Percentiles rank a stretch among this genome's conserved stretches.
These are phyloP conservation scores for Diplogelasinospora grovesii DNA, from an alignment of 495 filamentous ascomycete genomes.

Conservation along the genomic window DNA sequence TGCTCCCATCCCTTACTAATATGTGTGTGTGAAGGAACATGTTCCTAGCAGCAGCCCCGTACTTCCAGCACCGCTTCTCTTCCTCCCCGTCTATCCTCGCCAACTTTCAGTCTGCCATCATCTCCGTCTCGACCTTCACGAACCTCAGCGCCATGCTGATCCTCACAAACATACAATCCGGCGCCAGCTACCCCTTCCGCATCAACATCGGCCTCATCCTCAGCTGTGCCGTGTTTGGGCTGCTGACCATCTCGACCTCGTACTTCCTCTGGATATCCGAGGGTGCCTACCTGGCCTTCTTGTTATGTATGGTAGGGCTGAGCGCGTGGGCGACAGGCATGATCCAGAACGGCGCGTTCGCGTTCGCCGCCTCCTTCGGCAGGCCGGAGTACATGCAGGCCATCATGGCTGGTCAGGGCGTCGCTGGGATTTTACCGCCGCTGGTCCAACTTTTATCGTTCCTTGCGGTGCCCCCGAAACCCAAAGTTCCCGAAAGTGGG, in stretches of 20 bases:
- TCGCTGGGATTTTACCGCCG: conserved; percentile 86
- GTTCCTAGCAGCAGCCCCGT: conserved; percentile 92
- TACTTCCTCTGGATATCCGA: conserved; percentile 54
- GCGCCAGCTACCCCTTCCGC: conserved; percentile 76
- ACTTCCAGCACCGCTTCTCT: conserved; percentile 80
- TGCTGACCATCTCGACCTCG: conserved; percentile 75
- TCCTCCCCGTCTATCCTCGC: conserved; percentile 60
- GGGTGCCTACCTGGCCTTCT: conserved; percentile 65
- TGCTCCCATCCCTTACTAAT: too few relatives aligned
- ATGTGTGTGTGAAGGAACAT: conserved; percentile 82
- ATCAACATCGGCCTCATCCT: conserved; percentile 68
- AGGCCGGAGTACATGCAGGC: conserved; percentile 84
- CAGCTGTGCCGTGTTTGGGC: conserved; percentile 61
- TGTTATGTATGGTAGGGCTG: conserved; percentile 75
- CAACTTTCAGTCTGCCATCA: conserved; percentile 82
- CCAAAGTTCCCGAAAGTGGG: conserved; percentile 1
- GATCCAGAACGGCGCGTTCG: conserved; percentile 91
- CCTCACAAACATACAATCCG: conserved; percentile 70
- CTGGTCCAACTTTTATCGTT: conserved; percentile 81
- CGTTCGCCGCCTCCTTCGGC: conserved; percentile 80
- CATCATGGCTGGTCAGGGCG: conserved; percentile 91
- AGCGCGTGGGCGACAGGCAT: conserved; percentile 74
- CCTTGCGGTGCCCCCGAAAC: conserved; percentile 52
- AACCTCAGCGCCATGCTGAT: conserved; percentile 68
- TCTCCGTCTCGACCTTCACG: conserved; percentile 76